Base-by-base conservation (phyloP, 2,329 filamentous ascomycete genomes). In the Neofusicoccum kwambonambiense region DNA sequence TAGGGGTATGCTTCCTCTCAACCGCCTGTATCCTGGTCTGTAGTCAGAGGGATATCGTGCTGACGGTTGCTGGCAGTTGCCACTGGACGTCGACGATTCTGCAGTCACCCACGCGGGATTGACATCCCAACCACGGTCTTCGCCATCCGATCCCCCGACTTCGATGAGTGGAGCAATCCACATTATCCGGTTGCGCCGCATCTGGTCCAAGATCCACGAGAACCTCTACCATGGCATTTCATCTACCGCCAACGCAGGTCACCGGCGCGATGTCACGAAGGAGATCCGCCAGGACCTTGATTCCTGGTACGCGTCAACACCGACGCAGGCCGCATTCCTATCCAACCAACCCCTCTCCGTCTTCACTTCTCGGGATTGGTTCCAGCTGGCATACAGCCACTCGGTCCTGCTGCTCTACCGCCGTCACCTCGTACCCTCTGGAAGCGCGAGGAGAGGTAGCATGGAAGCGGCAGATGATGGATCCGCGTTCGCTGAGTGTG, bases 391-490 rank as follows among this genome's bases (percentile, higher is more conserved):
- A 1, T 79, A 79, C 52, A 67, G 78, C 63, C 73, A 80, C 64
- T 75, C 77, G 1, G 74, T 80, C 22, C 69, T 80, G 4, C 67
- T 79, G 2, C 68, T 81, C 1, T 79, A 80, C 60, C 72, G 77
- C 1, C 73, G 54, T 27, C 68, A 64, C 37, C 64, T 69, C 35
- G 65, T 54, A 12, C 39, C 39, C 34, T 34, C 45, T 13, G 6
- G 27, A 31, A 31, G 27, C 27, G 27, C 27, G 27, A 31, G 27
- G 27, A 31, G 27, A 31, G 27, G 27, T 7, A 7, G 27, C 27
- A 5, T 31, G 27, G 27, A 31, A 31, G 6, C 27, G 6, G 4
- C 27, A 3, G 27, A 31, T 31, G 27, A 1, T 31, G 27, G 27
- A 31, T 31, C 39, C 37, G 64, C 63, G 13, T 69, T 68, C 42